Base-by-base conservation (phyloP, 2,329 filamentous ascomycete genomes). In the Ophiostoma himal-ulmi region DNA sequence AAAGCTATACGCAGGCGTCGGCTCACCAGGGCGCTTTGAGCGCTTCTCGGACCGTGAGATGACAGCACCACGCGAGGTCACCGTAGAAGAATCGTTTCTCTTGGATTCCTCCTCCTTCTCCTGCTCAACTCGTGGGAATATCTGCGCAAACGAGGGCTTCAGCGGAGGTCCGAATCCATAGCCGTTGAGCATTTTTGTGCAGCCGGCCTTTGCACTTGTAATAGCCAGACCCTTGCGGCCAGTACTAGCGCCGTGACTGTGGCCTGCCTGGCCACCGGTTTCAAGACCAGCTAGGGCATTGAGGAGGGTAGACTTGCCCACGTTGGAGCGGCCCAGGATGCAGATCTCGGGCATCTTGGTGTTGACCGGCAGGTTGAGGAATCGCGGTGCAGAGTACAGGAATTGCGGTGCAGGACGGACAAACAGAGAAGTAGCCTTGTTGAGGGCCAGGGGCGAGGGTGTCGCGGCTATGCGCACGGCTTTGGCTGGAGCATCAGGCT, bases 291-390 rank as follows among this genome's bases (percentile, higher is more conserved):
- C 86, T 44, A 96, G 85, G 22, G 91, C 90, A 77, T 96, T 96
- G 80, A 96, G 89, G 74, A 96, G 91, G 20, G 92, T 92, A 1
- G 92, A 95, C 78, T 96, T 96, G 76, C 93, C 93, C 60, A 93
- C 92, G 77, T 96, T 96, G 74, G 92, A 93, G 75, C 94, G 93
- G 62, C 93, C 93, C 52, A 96, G 87, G 65, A 96, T 85, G 77
- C 92, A 90, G 68, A 96, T 86, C 74, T 88, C 86, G 64, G 86
- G 86, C 4, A 83, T 78, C 72, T 81, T 80, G 34, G 81, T 81
- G 77, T 88, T 88, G 75, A 81, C 76, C 39, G 80, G 81, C 71
- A 88, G 80, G 75, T 84, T 76, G 69, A 82, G 80, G 73, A 86
- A 82, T 64, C 77, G 75, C 52, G 80, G 80, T 22, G 83, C 83